A percentile compares a stretch with the other conserved stretches of the same genome.
phyloP scores from a whole-genome alignment of 2,329 filamentous ascomycete species.

The Dothistroma pini region DNA sequence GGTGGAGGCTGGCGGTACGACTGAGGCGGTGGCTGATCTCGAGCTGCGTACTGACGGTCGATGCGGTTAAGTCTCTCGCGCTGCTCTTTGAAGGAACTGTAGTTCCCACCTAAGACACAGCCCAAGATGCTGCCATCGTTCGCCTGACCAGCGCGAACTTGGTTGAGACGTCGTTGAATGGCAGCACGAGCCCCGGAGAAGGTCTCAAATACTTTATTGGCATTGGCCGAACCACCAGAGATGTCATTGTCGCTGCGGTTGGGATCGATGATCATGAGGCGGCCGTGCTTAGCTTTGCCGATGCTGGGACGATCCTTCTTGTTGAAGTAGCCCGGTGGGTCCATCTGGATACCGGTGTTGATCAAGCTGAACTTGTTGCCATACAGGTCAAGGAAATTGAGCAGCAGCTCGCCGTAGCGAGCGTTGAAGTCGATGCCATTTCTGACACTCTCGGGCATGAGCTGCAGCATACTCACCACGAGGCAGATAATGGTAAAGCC shows the following conservation, averaged over 20 bases:
- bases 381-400: conserved; percentile 88
- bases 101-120: conserved; percentile 72
- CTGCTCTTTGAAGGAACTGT: conserved; percentile 67
- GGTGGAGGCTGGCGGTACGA: background rate
- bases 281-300: conserved; percentile 55
- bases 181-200: conserved; percentile 64
- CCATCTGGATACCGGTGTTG: conserved; percentile 68
- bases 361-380: conserved; percentile 74
- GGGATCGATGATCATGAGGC: conserved; percentile 86
- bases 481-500: conserved; percentile 94
- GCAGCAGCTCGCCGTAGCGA: conserved; percentile 74
- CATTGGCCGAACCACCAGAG: conserved; percentile 75
- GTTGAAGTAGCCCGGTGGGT: conserved; percentile 68
- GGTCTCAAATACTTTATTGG: conserved; percentile 60
- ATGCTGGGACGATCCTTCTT: conserved; percentile 56
- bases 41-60: background rate
- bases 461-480: conserved; percentile 81
- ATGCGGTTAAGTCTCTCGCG: conserved; percentile 42
- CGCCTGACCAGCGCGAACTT: conserved; percentile 40
- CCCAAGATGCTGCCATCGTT: conserved; percentile 59
- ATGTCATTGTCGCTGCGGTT: conserved; percentile 86
- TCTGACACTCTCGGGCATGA: conserved; percentile 68
- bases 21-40: background rate
- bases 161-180: conserved; percentile 41
- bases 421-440: conserved; percentile 56